Base-by-base conservation (phyloP, 108 stramenopile genomes). In the Cyclotella distinguenda region DNA sequence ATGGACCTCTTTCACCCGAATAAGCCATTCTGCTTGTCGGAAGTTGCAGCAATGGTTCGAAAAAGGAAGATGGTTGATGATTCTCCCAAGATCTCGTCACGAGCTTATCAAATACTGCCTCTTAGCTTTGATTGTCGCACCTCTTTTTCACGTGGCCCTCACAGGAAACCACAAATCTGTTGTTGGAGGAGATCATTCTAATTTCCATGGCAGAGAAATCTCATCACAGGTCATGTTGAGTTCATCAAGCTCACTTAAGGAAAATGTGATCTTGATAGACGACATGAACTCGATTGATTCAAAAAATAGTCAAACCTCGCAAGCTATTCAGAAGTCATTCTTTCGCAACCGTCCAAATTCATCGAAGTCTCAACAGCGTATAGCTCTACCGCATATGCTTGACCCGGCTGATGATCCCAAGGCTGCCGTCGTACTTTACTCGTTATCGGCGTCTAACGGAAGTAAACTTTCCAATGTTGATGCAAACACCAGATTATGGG, bases 181-280 rank as follows among this genome's bases (percentile, higher is more conserved):
- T 5, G 31, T 11, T 2, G 15, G 6, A 53, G 15, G 22, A 44
- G 25, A 18, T 11, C n/a, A 16, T 31, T 40, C 13, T 26, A 60
- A 32, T 15, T 44, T 49, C 12, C 32, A 32, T 15, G 28, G 35
- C 32, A 46, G 23, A 18, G 48, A 48, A 48, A 25, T 51, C 10
- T 73, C 64, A 12, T 59, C 72, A 6, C 55, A 59, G 35, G 72
- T 73, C 13, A 73, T 73, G 72, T 48, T 73, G 16, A 73, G 72
- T 42, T 23, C 42, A 35, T 65, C 55, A 30, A 73, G 72, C 21
- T 65, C 64, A 10, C 56, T 64, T 1, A 19, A 44, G 8, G 72
- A 73, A 45, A 73, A 73, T 49, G 40, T 73, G 16, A 73, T 73
- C 15, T 43, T 73, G 35, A 58, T 73, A 30, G 57, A 63, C 11